A percentile compares a stretch with the other conserved stretches of the same genome.
phyloP scores from a whole-genome alignment of 2,329 filamentous ascomycete genomes.

The Seiridium unicorne region DNA sequence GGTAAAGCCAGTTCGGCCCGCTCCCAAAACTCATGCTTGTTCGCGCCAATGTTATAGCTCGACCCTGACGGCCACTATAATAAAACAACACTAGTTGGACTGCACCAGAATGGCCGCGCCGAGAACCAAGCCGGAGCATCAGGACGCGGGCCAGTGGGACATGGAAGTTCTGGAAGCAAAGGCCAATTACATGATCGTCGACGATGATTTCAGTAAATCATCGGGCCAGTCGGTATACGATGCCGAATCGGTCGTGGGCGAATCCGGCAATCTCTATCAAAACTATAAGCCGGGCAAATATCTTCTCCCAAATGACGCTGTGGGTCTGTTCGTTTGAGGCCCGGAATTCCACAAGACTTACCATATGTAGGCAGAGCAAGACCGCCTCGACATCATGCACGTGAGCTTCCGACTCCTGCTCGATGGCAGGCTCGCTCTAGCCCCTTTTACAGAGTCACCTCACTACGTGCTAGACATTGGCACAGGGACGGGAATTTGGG shows the following conservation, averaged over 20 bases:
- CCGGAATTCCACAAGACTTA: background rate
- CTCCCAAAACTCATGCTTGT: too few species aligned
- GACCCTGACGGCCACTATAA: background rate
- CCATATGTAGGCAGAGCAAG: background rate
- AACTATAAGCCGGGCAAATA: background rate
- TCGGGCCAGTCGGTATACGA: background rate
- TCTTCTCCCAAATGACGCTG: background rate
- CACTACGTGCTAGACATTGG: background rate
- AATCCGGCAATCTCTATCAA: background rate
- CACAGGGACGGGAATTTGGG: background rate
- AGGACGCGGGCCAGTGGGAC: background rate
- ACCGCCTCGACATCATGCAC: background rate
- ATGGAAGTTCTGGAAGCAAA: background rate
- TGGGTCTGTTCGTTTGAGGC: background rate
- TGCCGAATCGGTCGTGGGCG: background rate
- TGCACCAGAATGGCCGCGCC: background rate
- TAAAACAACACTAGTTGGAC: too few species aligned
- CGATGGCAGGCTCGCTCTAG: background rate
- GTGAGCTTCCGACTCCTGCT: background rate
- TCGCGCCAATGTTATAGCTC: background rate
- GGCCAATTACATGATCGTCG: background rate
- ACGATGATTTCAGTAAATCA: background rate
- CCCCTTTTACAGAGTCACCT: background rate
- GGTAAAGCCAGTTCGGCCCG: too few species aligned
- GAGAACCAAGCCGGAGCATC: background rate